Conservation (phyloP, 2,329 filamentous ascomycete genomes). For the Pleoardoris graminearum region DNA sequence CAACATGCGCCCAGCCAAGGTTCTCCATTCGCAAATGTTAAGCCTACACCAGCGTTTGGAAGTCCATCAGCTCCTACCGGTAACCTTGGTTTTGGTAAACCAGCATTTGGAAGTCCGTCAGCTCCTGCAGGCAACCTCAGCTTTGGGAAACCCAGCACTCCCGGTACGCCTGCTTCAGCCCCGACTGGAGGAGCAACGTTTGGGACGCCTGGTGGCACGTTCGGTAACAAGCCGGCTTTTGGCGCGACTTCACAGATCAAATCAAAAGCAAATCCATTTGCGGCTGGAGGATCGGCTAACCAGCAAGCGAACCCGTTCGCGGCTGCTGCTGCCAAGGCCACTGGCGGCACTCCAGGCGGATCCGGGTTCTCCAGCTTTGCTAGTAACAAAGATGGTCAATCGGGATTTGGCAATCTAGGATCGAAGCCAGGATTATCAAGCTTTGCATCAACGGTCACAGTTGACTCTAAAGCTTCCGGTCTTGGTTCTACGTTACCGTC, state of each 20-base stretch:
- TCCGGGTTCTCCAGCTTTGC: constrained; percentile 41
- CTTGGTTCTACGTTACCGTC: constrained; percentile 39
- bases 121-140: constrained; percentile 13
- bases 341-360: constrained; percentile 15
- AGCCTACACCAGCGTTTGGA: constrained; percentile 32
- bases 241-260: constrained; percentile 24
- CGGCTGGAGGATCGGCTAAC: constrained; percentile 17
- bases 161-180: constrained; percentile 32
- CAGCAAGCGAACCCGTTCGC: constrained; percentile 42
- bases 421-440: constrained; percentile 34
- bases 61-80: constrained; percentile 23
- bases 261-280: background rate
- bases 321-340: constrained; percentile 34
- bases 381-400: constrained; percentile 20
- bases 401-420: constrained; percentile 31
- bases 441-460: constrained; percentile 49
- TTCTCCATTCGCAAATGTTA: constrained; percentile 17
- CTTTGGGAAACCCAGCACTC: constrained; percentile 28
- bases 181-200: constrained; percentile 17
- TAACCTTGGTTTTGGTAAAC: background rate
- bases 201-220: constrained; percentile 6
- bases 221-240: constrained; percentile 16
- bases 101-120: constrained; percentile 33
- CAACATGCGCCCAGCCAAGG: constrained; percentile 20
- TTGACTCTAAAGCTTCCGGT: constrained; percentile 31